Evolutionary conservation across 257 asterid species (phyloP).

Genomic region (Handroanthus guayacan): DNA sequence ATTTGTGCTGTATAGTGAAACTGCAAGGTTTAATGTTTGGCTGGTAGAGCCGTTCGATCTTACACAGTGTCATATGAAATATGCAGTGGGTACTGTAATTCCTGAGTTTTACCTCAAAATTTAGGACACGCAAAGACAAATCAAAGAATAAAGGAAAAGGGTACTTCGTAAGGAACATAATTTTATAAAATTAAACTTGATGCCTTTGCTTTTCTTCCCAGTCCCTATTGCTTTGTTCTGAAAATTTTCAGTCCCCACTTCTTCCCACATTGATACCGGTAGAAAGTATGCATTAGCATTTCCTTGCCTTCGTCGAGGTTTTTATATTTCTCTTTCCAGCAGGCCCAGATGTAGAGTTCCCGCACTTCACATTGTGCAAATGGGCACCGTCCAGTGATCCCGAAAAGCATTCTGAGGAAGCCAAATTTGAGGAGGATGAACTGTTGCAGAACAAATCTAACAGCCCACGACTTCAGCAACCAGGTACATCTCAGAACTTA

Average conservation of each 20-base stretch:
- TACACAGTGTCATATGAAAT: neutral
- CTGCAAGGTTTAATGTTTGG: neutral
- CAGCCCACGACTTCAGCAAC: conserved; percentile 41
- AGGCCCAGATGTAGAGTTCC: conserved; percentile 39
- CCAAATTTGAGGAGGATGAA: conserved; percentile 57
- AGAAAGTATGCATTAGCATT: conserved; percentile 9
- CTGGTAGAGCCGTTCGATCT: neutral
- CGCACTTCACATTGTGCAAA: conserved; percentile 64
- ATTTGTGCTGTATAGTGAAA: neutral
- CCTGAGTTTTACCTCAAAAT: neutral
- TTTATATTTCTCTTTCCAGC: conserved; percentile 44
- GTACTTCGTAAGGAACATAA: neutral
- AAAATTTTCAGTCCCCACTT: neutral
- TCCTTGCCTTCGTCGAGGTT: neutral
- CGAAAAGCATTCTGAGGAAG: conserved; percentile 45
- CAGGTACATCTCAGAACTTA: conserved; percentile 42
- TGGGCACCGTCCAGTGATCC: conserved; percentile 64
- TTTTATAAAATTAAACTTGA: conserved; percentile 15
- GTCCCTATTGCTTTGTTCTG: neutral
- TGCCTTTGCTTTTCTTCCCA: neutral
- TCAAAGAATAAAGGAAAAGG: neutral
- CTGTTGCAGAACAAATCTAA: conserved; percentile 43
- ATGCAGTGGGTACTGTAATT: neutral
- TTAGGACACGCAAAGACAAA: neutral
- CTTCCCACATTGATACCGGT: neutral